Percentiles rank a stretch among this genome's conserved stretches.
phyloP scores from a whole-genome alignment of 768 basidiomycete species.

The Lentinula sp. region DNA sequence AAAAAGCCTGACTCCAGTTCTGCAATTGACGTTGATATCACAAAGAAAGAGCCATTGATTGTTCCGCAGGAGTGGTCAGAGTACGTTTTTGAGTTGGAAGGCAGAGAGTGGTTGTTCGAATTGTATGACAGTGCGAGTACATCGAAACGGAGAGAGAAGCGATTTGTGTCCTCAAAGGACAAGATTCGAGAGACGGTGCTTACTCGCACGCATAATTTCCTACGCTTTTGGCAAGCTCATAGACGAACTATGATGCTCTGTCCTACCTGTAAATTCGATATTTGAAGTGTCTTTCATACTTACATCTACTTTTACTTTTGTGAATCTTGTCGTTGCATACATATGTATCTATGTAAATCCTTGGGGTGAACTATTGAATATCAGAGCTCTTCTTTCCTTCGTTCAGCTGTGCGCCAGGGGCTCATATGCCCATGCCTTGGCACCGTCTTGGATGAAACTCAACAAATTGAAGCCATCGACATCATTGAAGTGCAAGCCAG shows the following conservation, averaged over 20 bases:
- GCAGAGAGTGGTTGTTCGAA: constrained; percentile 4
- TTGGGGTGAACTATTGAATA: too few relatives aligned
- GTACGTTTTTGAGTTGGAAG: constrained; percentile 1
- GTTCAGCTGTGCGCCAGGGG: not conserved
- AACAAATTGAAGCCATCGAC: not conserved
- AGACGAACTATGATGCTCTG: not conserved
- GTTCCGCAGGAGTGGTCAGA: not conserved
- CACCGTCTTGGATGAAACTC: constrained; percentile 4
- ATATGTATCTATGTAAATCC: too few relatives aligned
- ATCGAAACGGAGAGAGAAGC: not conserved
- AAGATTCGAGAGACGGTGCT: not conserved
- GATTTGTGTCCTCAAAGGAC: not conserved
- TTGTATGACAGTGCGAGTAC: not conserved
- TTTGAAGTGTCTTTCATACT: not conserved
- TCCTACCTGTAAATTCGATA: not conserved
- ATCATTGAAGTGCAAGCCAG: not conserved
- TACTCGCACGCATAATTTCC: not conserved
- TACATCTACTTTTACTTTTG: too few relatives aligned
- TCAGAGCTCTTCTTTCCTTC: too few relatives aligned
- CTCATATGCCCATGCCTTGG: constrained; percentile 5
- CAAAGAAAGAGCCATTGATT: not conserved
- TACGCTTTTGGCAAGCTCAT: not conserved
- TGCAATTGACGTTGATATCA: not conserved
- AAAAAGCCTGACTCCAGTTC: not conserved
- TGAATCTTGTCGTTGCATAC: too few relatives aligned